Base-by-base conservation (phyloP, 1,139 yeast species). In the Taphrina pruni region DNA sequence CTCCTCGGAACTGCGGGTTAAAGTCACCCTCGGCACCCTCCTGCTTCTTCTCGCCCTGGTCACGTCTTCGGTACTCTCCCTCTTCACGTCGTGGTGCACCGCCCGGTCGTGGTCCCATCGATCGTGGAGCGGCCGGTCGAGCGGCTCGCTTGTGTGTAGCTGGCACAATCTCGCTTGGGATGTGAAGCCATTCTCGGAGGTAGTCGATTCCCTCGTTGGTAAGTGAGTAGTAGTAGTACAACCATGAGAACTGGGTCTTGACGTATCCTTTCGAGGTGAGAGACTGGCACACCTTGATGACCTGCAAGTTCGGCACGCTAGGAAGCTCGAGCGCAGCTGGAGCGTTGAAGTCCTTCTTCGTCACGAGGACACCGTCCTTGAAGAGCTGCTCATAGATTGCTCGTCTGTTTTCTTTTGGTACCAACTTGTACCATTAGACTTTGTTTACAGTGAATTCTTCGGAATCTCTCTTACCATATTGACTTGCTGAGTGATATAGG, bases 181-280 rank as follows among this genome's bases (percentile, higher is more conserved):
- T 88, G 88, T 93, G 93, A 84, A 94, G 89, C 90, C 93, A 96
- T 82, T 90, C 91, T 86, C 98, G 90, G 83, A 94, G 90, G 90
- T 86, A 94, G 82, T 92, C 97, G 76, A 95, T 95, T 88, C 99
- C 99, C 85, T 90, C 97, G 83, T 95, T 98, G 82, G 98, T 94
- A 83, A 95, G 90, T 87, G 99, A 92, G 96, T 95, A 95, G 97
- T 94, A 95, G 87, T 94, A 95, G 88, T 91, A 91, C 89, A 93
- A 97, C 99, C 99, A 94, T 80, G 99, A 94, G 89, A 94, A 94
- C 86, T 93, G 98, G 80, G 99, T 94, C 90, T 93, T 92, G 85
- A 94, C 98, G 88, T 81, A 94, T 83, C 99, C 99, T 86, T 89
- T 92, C 77, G 99, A 94, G 82, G 97, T 92, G 84, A 94, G 90